Evolutionary conservation across 2,329 filamentous ascomycete genomes (phyloP).

Genomic region (Xylaria sp.): DNA sequence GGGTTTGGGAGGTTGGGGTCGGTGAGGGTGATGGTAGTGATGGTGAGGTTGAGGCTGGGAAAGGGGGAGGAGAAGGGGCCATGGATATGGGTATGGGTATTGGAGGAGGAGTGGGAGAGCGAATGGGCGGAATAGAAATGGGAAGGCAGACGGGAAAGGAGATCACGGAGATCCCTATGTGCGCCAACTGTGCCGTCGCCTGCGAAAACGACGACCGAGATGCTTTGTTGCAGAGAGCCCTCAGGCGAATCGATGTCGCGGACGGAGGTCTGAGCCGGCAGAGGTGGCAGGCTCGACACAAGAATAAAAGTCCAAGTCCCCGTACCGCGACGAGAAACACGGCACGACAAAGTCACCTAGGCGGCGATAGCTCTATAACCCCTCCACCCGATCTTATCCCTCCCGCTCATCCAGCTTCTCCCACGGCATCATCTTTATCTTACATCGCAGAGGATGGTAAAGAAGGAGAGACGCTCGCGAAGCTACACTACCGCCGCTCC

Average conservation of each 20-base stretch:
- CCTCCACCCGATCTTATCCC: not conserved
- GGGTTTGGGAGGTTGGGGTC: conserved; percentile 23
- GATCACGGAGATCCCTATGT: conserved; percentile 61
- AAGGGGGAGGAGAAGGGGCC: conserved; percentile 23
- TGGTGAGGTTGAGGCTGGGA: not conserved
- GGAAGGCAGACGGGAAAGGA: conserved; percentile 46
- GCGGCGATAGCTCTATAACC: conserved; percentile 37
- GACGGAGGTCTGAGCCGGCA: conserved; percentile 61
- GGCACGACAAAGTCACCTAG: conserved; percentile 12
- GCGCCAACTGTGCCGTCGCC: conserved; percentile 58
- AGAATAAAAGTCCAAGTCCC: conserved; percentile 15
- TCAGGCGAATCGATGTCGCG: conserved; percentile 56
- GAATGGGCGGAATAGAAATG: too few relatives aligned
- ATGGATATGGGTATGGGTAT: conserved; percentile 22
- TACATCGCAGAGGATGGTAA: not conserved
- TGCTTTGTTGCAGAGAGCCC: conserved; percentile 53
- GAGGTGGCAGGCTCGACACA: conserved; percentile 51
- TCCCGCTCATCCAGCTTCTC: not conserved
- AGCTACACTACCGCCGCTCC: conserved; percentile 33
- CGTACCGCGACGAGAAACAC: not conserved
- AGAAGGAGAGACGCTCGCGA: conserved; percentile 27
- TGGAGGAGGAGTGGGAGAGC: too few relatives aligned
- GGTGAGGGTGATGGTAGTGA: not conserved
- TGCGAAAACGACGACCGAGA: conserved; percentile 52
- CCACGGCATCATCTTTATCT: not conserved